Base-by-base conservation (phyloP, 2,329 filamentous ascomycete species). In the Colletotrichum nymphaeae region DNA sequence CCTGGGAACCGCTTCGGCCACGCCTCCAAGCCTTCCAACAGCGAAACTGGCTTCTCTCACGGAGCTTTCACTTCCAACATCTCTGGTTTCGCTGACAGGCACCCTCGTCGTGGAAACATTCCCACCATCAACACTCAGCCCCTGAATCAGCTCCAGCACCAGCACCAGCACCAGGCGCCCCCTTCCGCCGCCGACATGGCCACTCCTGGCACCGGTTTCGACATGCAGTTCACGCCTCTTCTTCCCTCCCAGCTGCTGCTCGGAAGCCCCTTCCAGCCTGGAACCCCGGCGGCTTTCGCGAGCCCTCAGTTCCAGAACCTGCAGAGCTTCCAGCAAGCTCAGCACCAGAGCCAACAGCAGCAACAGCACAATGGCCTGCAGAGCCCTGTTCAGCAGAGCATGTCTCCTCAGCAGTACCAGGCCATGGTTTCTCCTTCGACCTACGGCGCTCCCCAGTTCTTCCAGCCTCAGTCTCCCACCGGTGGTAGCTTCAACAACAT, bases 211-310 rank as follows among this genome's bases (percentile, higher is more conserved):
- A 96, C 95, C 65, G 95, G 90, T 56, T 97, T 95, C 81, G 97
- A 98, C 81, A 98, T 98, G 96, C 97, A 98, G 85, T 98, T 98
- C 84, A 98, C 97, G 12, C 96, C 97, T 76, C 89, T 99, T 76
- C 91, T 99, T 49, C 97, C 97, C 46, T 98, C 96, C 42, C 95
- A 98, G 84, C 88, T 99, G 78, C 91, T 99, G 30, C 93, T 98
- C 63, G 97, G 97, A 60, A 98, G 95, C 83, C 97, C 97, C 22
- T 98, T 98, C 85, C 97, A 98, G 85, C 95, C 97, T 16, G 97
- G 95, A 55, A 98, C 94, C 5, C 96, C 96, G 4, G 94, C 93
- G 42, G 93, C 94, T 49, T 98, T 98, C 84, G 92, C 93, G 74
- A 98, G 94, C 76, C 93, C 95, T 52, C 95, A 98, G 82, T 99